phyloP scores from a whole-genome alignment of 768 basidiomycete species.

The Suillus hirtellus region DNA sequence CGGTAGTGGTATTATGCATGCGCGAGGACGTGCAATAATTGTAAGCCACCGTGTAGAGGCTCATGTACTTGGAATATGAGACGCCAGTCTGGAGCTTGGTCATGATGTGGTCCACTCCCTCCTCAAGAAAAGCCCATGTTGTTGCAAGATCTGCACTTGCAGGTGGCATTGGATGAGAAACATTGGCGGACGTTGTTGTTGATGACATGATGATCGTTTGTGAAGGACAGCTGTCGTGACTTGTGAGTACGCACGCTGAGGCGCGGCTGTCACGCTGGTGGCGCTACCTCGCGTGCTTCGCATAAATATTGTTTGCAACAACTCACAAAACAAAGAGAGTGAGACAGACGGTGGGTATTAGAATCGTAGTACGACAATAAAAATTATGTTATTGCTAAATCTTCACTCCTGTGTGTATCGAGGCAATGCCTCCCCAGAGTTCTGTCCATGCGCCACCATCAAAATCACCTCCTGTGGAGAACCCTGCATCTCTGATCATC shows the following conservation, averaged over 20 bases:
- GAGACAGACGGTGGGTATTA: not conserved
- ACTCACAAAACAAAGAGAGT: not conserved
- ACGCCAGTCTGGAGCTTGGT: slow-evolving; percentile 87
- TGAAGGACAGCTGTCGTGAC: slow-evolving; percentile 14
- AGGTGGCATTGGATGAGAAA: slow-evolving; percentile 59
- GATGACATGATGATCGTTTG: slow-evolving; percentile 35
- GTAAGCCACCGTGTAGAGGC: slow-evolving; percentile 89
- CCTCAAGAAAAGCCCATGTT: slow-evolving; percentile 89
- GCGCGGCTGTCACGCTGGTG: slow-evolving; percentile 27
- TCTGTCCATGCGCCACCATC: slow-evolving; percentile 87
- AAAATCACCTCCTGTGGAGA: slow-evolving; percentile 66
- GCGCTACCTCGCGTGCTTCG: slow-evolving; percentile 22
- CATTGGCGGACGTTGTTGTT: slow-evolving; percentile 35
- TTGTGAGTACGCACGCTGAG: slow-evolving; percentile 8
- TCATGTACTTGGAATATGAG: slow-evolving; percentile 89
- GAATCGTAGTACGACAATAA: not conserved
- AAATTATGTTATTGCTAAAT: slow-evolving; percentile 39
- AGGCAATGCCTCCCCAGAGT: slow-evolving; percentile 86
- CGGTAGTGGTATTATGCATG: slow-evolving; percentile 55
- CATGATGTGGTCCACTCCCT: slow-evolving; percentile 89
- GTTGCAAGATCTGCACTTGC: slow-evolving; percentile 70
- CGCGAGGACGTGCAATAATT: slow-evolving; percentile 95
- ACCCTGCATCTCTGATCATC: slow-evolving; percentile 88
- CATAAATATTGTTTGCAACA: slow-evolving; percentile 3
- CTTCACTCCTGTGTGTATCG: slow-evolving; percentile 84